Conservation (phyloP, 2,329 filamentous ascomycete genomes). For the Gaeumannomyces sp. region DNA sequence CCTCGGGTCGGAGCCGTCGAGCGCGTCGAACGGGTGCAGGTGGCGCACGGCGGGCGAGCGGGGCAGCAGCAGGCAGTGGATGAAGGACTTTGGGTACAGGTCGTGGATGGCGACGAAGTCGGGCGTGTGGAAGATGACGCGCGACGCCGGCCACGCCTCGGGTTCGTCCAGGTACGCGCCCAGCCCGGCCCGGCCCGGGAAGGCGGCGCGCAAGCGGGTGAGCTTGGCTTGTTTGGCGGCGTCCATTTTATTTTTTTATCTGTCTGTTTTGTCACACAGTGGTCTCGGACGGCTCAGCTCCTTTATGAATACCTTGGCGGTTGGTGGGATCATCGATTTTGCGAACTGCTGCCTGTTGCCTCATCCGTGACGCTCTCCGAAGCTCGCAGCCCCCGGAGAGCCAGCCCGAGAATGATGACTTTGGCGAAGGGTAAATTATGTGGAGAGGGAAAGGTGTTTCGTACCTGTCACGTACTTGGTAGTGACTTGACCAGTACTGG, state of each 20-base stretch:
- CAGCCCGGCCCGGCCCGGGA: slow-evolving; percentile 38
- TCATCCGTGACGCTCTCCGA: too few relatives aligned
- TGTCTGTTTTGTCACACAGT: background rate
- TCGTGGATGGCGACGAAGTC: slow-evolving; percentile 75
- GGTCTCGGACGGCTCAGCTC: too few relatives aligned
- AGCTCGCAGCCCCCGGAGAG: too few relatives aligned
- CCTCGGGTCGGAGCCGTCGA: slow-evolving; percentile 50
- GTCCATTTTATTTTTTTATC: slow-evolving; percentile 27
- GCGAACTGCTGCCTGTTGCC: too few relatives aligned
- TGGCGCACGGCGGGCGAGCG: slow-evolving; percentile 55
- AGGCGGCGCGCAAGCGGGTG: background rate
- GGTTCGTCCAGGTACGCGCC: slow-evolving; percentile 62
- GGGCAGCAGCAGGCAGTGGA: slow-evolving; percentile 86
- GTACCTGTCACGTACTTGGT: too few relatives aligned
- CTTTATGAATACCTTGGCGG: too few relatives aligned
- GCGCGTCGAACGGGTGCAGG: slow-evolving; percentile 70
- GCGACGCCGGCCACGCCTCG: slow-evolving; percentile 47
- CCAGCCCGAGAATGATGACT: too few relatives aligned
- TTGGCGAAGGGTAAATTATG: too few relatives aligned
- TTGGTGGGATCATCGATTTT: too few relatives aligned
- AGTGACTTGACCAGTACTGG: too few relatives aligned
- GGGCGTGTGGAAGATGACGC: slow-evolving; percentile 60
- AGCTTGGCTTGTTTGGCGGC: slow-evolving; percentile 17
- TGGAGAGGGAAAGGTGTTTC: too few relatives aligned
- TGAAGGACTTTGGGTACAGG: slow-evolving; percentile 73